phyloP scores from a whole-genome alignment of 2,329 filamentous ascomycete genomes.

The Aspergillus arachidicola region DNA sequence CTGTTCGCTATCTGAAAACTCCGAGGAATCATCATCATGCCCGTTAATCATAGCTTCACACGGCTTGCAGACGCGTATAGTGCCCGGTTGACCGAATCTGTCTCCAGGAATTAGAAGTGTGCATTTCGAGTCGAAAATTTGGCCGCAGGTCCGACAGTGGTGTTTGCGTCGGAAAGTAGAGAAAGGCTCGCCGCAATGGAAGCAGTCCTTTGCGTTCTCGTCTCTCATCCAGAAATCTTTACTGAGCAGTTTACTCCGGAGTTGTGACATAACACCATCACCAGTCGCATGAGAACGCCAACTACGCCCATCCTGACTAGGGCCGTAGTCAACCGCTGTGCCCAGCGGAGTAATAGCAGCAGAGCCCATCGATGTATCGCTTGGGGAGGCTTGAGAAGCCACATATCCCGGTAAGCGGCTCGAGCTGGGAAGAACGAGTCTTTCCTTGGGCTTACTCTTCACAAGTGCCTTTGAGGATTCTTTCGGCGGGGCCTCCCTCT shows the following conservation, averaged over 20 bases:
- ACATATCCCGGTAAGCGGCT: slow-evolving; percentile 49
- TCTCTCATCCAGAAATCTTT: slow-evolving; percentile 99
- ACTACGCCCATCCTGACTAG: slow-evolving; percentile 20
- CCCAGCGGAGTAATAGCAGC: slow-evolving; percentile 40
- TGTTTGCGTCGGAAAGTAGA: slow-evolving; percentile 94
- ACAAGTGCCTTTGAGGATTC: slow-evolving; percentile 31
- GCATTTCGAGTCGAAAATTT: slow-evolving; percentile 97
- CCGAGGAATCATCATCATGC: slow-evolving; percentile 86
- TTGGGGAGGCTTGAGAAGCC: slow-evolving; percentile 45
- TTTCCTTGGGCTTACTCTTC: slow-evolving; percentile 32
- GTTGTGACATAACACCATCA: slow-evolving; percentile 56
- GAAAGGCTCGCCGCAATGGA: slow-evolving; percentile 86
- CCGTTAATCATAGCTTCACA: slow-evolving; percentile 90
- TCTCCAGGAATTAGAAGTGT: slow-evolving; percentile 87
- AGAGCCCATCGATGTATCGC: slow-evolving; percentile 47
- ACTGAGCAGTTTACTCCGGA: slow-evolving; percentile 84
- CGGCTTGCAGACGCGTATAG: slow-evolving; percentile 85
- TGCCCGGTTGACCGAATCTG: slow-evolving; percentile 82
- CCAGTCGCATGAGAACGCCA: slow-evolving; percentile 22
- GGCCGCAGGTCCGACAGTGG: slow-evolving; percentile 92
- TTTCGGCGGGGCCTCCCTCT: slow-evolving; percentile 30
- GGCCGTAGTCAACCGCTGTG: slow-evolving; percentile 29
- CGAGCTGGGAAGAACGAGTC: slow-evolving; percentile 44
- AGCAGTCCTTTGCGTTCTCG: slow-evolving; percentile 96
- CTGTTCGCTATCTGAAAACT: slow-evolving; percentile 74